Conservation (phyloP, 129 eudicot species). For the Logfia minima region DNA sequence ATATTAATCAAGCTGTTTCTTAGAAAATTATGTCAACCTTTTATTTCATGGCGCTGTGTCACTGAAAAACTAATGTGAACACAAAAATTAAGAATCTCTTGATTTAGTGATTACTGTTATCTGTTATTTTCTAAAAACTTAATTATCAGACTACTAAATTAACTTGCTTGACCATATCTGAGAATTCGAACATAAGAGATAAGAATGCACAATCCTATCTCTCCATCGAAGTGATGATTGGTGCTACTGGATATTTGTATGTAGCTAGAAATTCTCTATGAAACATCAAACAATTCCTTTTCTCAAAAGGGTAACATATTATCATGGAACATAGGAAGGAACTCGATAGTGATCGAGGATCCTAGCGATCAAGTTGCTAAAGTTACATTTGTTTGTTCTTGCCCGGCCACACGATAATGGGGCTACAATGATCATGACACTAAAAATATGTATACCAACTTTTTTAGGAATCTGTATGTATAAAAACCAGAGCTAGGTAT, state of each 20-base stretch:
- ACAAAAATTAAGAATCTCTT: too few species aligned
- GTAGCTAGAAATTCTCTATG: background rate
- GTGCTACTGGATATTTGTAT: constrained; percentile 18
- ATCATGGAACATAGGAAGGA: constrained; percentile 25
- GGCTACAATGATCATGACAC: constrained; percentile 11
- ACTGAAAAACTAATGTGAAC: too few species aligned
- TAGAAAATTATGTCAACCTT: background rate
- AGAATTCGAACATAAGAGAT: constrained; percentile 7
- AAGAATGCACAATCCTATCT: constrained; percentile 8
- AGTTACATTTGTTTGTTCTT: background rate
- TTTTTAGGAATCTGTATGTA: constrained; percentile 1
- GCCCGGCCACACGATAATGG: background rate
- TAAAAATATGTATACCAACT: background rate
- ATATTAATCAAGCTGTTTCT: too few species aligned
- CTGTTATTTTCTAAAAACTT: background rate
- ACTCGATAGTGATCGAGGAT: constrained; percentile 14
- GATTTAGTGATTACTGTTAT: background rate
- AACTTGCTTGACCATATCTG: background rate
- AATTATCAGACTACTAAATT: background rate
- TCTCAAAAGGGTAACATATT: background rate
- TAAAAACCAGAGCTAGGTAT: background rate
- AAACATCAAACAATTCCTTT: background rate
- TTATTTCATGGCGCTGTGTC: background rate
- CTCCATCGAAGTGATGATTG: background rate
- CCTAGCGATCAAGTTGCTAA: constrained; percentile 11